Conservation (phyloP, 2,329 filamentous ascomycete species). For the Metarhizium humberi region DNA sequence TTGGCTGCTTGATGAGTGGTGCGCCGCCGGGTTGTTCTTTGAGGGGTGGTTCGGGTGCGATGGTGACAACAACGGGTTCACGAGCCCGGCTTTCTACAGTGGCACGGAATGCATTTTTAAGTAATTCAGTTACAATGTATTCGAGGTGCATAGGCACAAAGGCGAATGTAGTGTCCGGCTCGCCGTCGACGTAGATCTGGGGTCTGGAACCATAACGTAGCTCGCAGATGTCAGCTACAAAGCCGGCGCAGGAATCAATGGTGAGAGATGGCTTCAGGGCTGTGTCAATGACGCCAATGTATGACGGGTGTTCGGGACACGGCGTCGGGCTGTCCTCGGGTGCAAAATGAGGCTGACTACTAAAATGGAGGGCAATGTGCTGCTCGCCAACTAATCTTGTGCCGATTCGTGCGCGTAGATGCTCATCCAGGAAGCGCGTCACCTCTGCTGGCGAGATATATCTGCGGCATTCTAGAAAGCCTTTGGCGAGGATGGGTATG, state of each 20-base stretch:
- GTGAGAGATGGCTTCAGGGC: conserved; percentile 72
- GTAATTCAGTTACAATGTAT: conserved; percentile 91
- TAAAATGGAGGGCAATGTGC: conserved; percentile 81
- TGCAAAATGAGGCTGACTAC: conserved; percentile 60
- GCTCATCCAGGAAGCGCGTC: conserved; percentile 87
- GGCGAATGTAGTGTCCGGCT: conserved; percentile 74
- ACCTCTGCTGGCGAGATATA: conserved; percentile 79
- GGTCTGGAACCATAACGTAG: conserved; percentile 89
- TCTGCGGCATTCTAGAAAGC: conserved; percentile 85
- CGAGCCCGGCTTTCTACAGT: conserved; percentile 77
- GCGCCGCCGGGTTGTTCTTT: conserved; percentile 14
- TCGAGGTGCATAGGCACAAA: conserved; percentile 94
- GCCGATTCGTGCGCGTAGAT: conserved; percentile 86
- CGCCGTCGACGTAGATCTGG: conserved; percentile 69
- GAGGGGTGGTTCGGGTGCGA: conserved; percentile 58
- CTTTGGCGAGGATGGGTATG: conserved; percentile 82
- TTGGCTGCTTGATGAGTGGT: conserved; percentile 23
- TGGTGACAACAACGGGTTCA: conserved; percentile 84
- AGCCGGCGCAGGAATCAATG: conserved; percentile 75
- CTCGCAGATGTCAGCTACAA: conserved; percentile 94
- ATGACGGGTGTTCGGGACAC: conserved; percentile 49
- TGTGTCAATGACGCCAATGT: conserved; percentile 94
- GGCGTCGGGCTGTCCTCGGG: conserved; percentile 39
- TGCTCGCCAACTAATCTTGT: conserved; percentile 93
- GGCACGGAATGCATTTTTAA: conserved; percentile 95